These are phyloP conservation scores for Mucor ambiguus DNA, from an alignment of 371 early-diverging fungal species.

Conservation along the genomic window DNA sequence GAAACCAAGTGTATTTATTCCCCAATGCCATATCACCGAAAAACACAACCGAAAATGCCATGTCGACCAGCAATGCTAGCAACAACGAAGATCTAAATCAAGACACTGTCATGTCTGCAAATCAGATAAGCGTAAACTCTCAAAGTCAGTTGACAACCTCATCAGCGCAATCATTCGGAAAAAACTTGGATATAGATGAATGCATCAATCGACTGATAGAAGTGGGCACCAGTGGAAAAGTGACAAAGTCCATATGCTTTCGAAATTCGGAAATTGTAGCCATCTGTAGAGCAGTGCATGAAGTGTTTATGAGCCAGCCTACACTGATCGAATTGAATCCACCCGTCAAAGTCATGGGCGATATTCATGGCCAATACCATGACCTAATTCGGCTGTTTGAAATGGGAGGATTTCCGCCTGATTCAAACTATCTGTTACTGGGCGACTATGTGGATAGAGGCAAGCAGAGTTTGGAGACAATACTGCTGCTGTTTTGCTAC, in stretches of 20 bases:
- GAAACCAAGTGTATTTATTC: not conserved
- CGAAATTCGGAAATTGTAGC: conserved; percentile 83
- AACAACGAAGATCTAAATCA: not conserved
- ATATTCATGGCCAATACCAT: conserved; percentile 92
- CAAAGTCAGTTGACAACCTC: conserved; percentile 21
- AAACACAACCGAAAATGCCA: not conserved
- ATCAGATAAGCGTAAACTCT: conserved; percentile 6
- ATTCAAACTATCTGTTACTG: conserved; percentile 91
- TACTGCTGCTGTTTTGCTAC: conserved; percentile 92
- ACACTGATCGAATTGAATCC: conserved; percentile 92
- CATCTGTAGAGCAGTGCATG: conserved; percentile 83
- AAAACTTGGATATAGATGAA: conserved; percentile 73
- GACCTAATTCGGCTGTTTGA: conserved; percentile 91
- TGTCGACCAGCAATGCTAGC: not conserved
- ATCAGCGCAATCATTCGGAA: conserved; percentile 34
- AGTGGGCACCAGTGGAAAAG: conserved; percentile 61
- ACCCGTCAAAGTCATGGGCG: conserved; percentile 94
- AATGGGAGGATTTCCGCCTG: conserved; percentile 90
- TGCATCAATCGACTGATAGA: conserved; percentile 80
- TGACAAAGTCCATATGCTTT: conserved; percentile 69
- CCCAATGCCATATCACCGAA: conserved; percentile 10
- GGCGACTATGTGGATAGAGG: conserved; percentile 99
- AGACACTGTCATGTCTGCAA: conserved; percentile 5
- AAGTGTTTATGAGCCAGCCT: conserved; percentile 93
- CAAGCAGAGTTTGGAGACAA: conserved; percentile 95